Conservation (phyloP, 23 red algal species). For the Pyropia yezoensis region DNA sequence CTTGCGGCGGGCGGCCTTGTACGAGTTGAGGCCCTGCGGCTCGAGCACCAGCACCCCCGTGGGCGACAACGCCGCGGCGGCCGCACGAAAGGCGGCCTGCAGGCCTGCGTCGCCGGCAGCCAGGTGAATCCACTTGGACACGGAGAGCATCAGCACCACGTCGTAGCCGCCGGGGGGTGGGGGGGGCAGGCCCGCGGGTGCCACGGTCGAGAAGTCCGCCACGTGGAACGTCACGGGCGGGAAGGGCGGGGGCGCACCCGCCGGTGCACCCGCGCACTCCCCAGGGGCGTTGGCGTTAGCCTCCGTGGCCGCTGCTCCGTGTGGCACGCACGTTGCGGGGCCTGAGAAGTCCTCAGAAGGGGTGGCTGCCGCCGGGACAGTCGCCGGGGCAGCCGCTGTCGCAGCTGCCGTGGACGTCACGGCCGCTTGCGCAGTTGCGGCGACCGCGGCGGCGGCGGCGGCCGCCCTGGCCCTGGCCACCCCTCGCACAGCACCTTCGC, state of each 20-base stretch:
- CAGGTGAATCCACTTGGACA: conserved; percentile 79
- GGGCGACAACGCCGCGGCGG: conserved; percentile 12
- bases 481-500: not conserved
- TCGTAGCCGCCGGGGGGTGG: conserved; percentile 17
- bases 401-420: not conserved
- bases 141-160: conserved; percentile 52
- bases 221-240: conserved; percentile 27
- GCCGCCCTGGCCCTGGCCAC: not conserved
- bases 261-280: not conserved
- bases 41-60: conserved; percentile 59
- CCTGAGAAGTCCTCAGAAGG: too few relatives aligned
- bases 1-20: conserved; percentile 44
- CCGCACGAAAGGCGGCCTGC: conserved; percentile 25
- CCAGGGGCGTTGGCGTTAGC: not conserved
- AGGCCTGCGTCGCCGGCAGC: conserved; percentile 35
- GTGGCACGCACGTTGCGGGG: too few relatives aligned
- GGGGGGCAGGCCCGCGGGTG: not conserved
- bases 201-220: conserved; percentile 21
- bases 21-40: conserved; percentile 41
- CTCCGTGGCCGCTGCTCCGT: not conserved
- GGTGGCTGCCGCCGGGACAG: not conserved
- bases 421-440: not conserved
- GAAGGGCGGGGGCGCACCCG: conserved; percentile 10
- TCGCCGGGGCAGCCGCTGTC: not conserved
- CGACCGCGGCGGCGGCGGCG: not conserved